Base-by-base conservation (phyloP, 2,329 filamentous ascomycete genomes). In the Aspergillus persii region DNA sequence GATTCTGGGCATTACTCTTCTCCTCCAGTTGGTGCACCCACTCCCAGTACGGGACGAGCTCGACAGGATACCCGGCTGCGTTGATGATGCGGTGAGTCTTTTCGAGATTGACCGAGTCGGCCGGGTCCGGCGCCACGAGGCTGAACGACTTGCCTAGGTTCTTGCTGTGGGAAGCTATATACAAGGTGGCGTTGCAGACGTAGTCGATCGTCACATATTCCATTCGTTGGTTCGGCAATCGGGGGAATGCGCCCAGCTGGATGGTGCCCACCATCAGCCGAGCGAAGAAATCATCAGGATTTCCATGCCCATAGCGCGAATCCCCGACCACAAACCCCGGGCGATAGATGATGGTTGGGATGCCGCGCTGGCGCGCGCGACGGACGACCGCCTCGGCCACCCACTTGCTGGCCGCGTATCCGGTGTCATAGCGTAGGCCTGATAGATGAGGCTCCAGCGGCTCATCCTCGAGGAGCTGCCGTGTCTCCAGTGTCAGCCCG, bases 141-240 rank as follows among this genome's bases (percentile, higher is more conserved):
- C 18, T 23, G 18, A 23, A 23, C 18, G 18, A 23, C 18, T 23
- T 23, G 18, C 18, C 18, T 23, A 23, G 2, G 18, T 23, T 23
- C 18, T 23, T 23, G 18, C 18, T 23, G 18, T 23, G 18, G 18
- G 18, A 23, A 5, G 49, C 49, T 11, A 51, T 51, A 33, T 51
- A 29, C 15, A 51, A 12, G 26, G 29, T 23, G 29, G 49, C 49
- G 18, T 11, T 12, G 26, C 49, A 51, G 29, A 51, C 49, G 26
- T 51, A 51, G 49, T 51, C 49, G 18, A 51, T 29, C 11, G 49
- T 51, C 9, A 51, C 49, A 51, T 29, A 51, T n/a, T 51, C 49
- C 49, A 51, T 51, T 15, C 26, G 18, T 30, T 51, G 49, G 5
- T 51, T 29, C 11, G 49, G 49, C 18, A 51, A 29, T 9, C 29